phyloP scores from a whole-genome alignment of 2,329 filamentous ascomycete species.

The Scytalidium lignicola region DNA sequence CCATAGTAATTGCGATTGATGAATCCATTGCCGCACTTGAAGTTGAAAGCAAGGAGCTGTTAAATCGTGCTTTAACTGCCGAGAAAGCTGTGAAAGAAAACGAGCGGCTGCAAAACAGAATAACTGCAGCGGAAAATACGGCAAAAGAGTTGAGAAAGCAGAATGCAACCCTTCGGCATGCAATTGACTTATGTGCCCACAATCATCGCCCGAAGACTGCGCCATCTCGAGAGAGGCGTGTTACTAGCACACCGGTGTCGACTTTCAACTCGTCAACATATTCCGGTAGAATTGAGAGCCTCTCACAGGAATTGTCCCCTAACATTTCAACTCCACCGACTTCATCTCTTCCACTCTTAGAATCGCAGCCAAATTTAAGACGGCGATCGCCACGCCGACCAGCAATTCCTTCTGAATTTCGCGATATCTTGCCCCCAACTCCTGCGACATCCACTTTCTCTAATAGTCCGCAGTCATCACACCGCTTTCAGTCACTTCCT shows the following conservation, averaged over 20 bases:
- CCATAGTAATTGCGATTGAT: conserved; percentile 16
- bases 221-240: not conserved
- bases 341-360: conserved; percentile 5
- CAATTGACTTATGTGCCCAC: not conserved
- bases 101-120: not conserved
- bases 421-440: not conserved
- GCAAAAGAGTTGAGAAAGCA: not conserved
- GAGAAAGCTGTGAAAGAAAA: conserved; percentile 15
- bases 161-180: not conserved
- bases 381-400: not conserved
- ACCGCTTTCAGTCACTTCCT: not conserved
- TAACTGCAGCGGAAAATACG: not conserved
- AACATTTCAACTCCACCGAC: not conserved
- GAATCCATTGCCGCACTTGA: conserved; percentile 23
- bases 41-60: conserved; percentile 17
- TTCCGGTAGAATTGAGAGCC: not conserved
- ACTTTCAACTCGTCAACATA: not conserved
- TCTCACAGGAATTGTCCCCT: not conserved
- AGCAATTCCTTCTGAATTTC: not conserved
- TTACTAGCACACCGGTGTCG: not conserved
- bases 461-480: too few species aligned
- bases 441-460: not conserved
- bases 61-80: conserved; percentile 16
- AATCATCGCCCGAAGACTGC: not conserved
- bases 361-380: not conserved